These are phyloP conservation scores for Colletotrichum gloeosporioides DNA, from an alignment of 2,329 filamentous ascomycete species.

Conservation along the genomic window DNA sequence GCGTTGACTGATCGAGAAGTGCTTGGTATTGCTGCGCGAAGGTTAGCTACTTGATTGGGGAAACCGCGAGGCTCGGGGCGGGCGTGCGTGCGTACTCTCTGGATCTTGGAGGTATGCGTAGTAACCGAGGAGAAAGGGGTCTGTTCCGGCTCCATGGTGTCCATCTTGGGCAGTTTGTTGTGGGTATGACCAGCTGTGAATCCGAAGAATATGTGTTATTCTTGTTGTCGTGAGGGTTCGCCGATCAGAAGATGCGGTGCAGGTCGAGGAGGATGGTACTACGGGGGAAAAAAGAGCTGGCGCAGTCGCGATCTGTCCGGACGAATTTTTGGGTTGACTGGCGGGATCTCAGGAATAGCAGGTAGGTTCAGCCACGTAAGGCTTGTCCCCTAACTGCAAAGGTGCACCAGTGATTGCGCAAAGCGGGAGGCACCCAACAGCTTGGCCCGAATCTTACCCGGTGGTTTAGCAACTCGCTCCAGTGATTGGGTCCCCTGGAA, in stretches of 20 bases:
- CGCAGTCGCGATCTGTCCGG: slow-evolving; percentile 20
- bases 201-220: neutral
- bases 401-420: neutral
- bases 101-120: slow-evolving; percentile 79
- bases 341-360: slow-evolving; percentile 2
- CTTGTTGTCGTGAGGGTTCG: neutral
- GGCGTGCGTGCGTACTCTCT: slow-evolving; percentile 66
- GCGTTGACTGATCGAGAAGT: slow-evolving; percentile 91
- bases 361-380: slow-evolving; percentile 25
- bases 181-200: neutral
- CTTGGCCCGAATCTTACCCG: slow-evolving; percentile 20
- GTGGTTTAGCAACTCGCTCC: neutral
- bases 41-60: slow-evolving; percentile 22
- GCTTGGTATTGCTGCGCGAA: slow-evolving; percentile 82
- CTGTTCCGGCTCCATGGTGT: slow-evolving; percentile 84
- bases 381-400: slow-evolving; percentile 3
- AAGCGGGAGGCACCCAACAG: neutral
- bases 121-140: slow-evolving; percentile 92
- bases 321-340: slow-evolving; percentile 17
- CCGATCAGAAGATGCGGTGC: neutral
- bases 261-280: neutral
- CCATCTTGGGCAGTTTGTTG: slow-evolving; percentile 62
- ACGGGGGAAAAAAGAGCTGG: neutral
- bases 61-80: neutral
- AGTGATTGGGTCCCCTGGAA: neutral